A percentile compares a stretch with the other conserved stretches of the same genome.
Evolutionary conservation across 352 stramenopile genomes (phyloP).

Genomic region (Globisporangium cylindrosporum): DNA sequence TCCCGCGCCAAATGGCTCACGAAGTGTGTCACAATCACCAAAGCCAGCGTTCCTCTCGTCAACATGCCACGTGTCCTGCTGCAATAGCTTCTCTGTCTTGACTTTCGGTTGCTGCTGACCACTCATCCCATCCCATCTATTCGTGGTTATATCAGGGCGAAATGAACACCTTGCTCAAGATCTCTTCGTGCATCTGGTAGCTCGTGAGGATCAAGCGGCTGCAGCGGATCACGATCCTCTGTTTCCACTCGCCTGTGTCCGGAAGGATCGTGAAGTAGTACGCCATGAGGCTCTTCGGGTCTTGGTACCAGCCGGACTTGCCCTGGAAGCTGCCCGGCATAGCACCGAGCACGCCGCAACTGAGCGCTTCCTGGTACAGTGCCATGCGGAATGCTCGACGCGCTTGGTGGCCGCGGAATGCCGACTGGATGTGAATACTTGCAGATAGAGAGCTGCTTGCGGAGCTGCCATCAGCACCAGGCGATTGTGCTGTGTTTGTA

Average conservation of each 20-base stretch:
- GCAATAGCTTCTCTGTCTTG: background rate
- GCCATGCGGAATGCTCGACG: conserved; percentile 53
- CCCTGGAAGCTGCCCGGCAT: conserved; percentile 70
- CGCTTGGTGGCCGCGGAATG: conserved; percentile 48
- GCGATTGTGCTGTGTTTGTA: background rate
- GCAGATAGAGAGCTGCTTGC: conserved; percentile 5
- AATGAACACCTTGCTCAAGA: conserved; percentile 33
- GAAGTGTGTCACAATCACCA: background rate
- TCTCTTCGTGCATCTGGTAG: conserved; percentile 63
- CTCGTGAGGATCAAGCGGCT: conserved; percentile 52
- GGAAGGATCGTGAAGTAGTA: conserved; percentile 71
- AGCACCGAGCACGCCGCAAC: conserved; percentile 60
- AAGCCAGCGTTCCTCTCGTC: background rate
- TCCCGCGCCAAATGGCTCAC: background rate
- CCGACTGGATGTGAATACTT: conserved; percentile 48
- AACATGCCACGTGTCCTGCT: background rate
- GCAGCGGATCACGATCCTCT: conserved; percentile 59
- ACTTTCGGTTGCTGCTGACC: background rate
- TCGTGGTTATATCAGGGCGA: background rate
- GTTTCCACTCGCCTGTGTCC: conserved; percentile 56
- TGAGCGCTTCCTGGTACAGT: conserved; percentile 63
- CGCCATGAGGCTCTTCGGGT: conserved; percentile 66
- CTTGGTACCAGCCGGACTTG: conserved; percentile 69
- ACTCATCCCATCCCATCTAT: background rate
- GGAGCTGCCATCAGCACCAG: background rate